Evolutionary conservation across 768 basidiomycete genomes (phyloP), one percentile per base, ranked within the genome.

Genomic region (Boletales sp.): DNA sequence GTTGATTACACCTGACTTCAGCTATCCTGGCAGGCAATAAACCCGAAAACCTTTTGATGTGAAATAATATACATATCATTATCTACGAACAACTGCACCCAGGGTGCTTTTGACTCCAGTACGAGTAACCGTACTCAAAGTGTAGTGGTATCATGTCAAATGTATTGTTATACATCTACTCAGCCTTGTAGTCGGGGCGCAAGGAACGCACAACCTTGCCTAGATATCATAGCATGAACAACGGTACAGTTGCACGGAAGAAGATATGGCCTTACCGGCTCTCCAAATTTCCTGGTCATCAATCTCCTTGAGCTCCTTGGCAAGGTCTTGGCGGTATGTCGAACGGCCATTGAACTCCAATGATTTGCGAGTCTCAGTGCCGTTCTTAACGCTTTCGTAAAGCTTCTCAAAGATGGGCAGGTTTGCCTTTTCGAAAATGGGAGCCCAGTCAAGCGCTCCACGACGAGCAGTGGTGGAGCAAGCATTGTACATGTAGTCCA

Each of bases 401-500:
- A 98, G 86, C 63, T 86, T 74, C 74, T 97, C 92, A 68, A 98
- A 99, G 65, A 98, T 76, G 53, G 96, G 96, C 36, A 86, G 60
- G 76, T 97, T 98, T 56, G 94, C 85, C 73, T 89, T 86, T 73
- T 95, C 93, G 68, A 94, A 94, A 71, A 96, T 74, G 54, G 94
- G 94, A 12, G 95, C 94, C 96, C 96, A 98, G 80, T 98, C 96
- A 57, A 96, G 89, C 38, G 95, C 96, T 63, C 96, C 96, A 56
- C 96, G 95, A 61, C 95, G 93, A 45, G 96, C 96, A 43, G 96
- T 98, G 60, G 95, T 98, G 31, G 96, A 98, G 78, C 96, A 99
- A 41, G 96, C 95, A 67, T 88, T 87, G 83, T 86, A 97, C 94
- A 98, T 97, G 83, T 96, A 95, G 74, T 97, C 94, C 94, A 94